Conservation (phyloP, 371 early-diverging fungal genomes). For the Mucor indicus region DNA sequence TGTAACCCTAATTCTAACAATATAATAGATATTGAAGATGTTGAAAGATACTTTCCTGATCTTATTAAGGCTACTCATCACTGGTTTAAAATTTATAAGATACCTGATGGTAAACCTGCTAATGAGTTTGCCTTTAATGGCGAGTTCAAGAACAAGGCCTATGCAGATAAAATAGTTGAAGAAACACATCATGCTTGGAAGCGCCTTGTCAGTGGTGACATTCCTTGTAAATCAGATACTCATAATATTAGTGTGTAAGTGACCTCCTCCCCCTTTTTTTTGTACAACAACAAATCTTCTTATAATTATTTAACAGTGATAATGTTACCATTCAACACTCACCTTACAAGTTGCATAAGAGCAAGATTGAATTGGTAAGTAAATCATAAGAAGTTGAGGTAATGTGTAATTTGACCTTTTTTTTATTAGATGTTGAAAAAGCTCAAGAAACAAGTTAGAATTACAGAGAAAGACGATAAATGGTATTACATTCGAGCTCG, state of each 20-base stretch:
- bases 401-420: neutral
- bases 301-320: constrained; percentile 13
- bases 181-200: constrained; percentile 63
- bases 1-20: neutral
- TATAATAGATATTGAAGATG: constrained; percentile 88
- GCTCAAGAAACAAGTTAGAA: neutral
- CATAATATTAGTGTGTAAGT: constrained; percentile 30
- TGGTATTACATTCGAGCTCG: constrained; percentile 35
- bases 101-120: constrained; percentile 98
- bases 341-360: constrained; percentile 23
- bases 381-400: neutral
- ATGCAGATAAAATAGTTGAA: constrained; percentile 49
- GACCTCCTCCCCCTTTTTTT: too few species aligned
- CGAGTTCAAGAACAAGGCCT: constrained; percentile 79
- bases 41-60: constrained; percentile 96
- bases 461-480: constrained; percentile 23
- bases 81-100: constrained; percentile 99
- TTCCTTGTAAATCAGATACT: constrained; percentile 38
- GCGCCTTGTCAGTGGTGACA: constrained; percentile 39
- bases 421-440: neutral
- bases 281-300: neutral
- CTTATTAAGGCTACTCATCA: constrained; percentile 94
- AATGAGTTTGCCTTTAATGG: constrained; percentile 98
- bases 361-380: constrained; percentile 7
- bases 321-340: constrained; percentile 31